Percentiles rank a stretch among this genome's conserved stretches.
Evolutionary conservation across 148 eudicot species (phyloP).

Genomic region (Polygonum aviculare): DNA sequence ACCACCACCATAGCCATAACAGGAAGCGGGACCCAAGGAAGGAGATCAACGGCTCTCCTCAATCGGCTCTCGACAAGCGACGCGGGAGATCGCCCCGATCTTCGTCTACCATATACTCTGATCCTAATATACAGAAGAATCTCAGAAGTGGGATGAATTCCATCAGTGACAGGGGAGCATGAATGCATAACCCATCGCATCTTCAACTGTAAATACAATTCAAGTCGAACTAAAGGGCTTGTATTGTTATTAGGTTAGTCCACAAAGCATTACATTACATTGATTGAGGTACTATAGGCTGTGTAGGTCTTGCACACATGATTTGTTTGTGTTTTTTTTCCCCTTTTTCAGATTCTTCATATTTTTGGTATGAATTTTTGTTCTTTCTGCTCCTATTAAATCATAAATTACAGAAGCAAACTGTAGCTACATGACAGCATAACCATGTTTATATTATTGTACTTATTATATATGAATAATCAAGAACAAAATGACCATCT

Average conservation of each 20-base stretch:
- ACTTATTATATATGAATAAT: not conserved
- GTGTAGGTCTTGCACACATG: not conserved
- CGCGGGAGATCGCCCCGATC: conserved; percentile 35
- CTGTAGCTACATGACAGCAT: not conserved
- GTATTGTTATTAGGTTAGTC: not conserved
- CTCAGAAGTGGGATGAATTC: conserved; percentile 30
- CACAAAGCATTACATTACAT: not conserved
- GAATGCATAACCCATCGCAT: conserved; percentile 20
- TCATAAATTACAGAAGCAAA: not conserved
- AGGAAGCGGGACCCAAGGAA: conserved; percentile 7
- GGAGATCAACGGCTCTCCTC: conserved; percentile 9
- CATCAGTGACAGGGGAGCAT: conserved; percentile 34
- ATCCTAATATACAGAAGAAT: conserved; percentile 27
- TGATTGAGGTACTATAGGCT: not conserved
- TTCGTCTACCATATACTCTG: conserved; percentile 19
- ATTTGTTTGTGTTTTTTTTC: not conserved
- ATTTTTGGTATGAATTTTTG: not conserved
- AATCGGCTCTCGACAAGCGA: conserved; percentile 15
- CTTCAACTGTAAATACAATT: not conserved
- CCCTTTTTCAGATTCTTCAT: not conserved
- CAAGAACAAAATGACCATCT: not conserved
- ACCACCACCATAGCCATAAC: conserved; percentile 13
- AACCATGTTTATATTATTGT: not conserved
- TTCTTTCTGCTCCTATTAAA: not conserved
- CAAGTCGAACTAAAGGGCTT: not conserved